Percentiles rank a stretch among this genome's conserved stretches.
Evolutionary conservation across 345 rosid genomes (phyloP).

Genomic region (Eucalyptus erythrocorys): DNA sequence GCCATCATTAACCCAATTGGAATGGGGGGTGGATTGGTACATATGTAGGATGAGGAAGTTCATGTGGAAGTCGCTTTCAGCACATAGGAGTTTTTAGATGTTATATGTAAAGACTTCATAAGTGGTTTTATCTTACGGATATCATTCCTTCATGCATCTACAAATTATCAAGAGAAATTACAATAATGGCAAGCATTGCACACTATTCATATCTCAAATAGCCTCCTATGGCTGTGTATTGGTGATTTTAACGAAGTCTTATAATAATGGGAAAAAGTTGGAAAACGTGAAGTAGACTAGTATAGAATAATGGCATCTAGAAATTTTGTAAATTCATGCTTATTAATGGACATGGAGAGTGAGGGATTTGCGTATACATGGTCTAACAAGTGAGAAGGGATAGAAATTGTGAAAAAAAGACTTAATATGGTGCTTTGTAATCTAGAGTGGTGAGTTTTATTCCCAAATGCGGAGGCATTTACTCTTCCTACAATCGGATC

Average conservation of each 20-base stretch:
- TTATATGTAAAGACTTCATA: not conserved
- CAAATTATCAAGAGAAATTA: no score
- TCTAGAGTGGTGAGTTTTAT: not conserved
- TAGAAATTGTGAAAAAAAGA: no score
- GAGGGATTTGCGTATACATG: not conserved
- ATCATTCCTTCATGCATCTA: not conserved
- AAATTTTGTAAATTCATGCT: no score
- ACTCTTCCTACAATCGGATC: no score
- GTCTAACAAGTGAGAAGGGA: no score
- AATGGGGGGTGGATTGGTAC: not conserved
- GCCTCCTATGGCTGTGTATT: not conserved
- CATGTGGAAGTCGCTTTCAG: not conserved
- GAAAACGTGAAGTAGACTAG: not conserved
- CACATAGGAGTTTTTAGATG: no score
- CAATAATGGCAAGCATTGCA: not conserved
- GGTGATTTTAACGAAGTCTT: not conserved
- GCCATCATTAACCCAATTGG: no score
- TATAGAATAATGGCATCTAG: no score
- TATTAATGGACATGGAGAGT: not conserved
- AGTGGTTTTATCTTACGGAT: no score
- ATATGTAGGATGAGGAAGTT: not conserved
- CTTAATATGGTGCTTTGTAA: not conserved
- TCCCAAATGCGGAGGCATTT: no score
- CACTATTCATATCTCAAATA: not conserved
- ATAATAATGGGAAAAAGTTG: no score